These are phyloP conservation scores for Pholiota microspora DNA, from an alignment of 768 basidiomycete species.

Conservation along the genomic window DNA sequence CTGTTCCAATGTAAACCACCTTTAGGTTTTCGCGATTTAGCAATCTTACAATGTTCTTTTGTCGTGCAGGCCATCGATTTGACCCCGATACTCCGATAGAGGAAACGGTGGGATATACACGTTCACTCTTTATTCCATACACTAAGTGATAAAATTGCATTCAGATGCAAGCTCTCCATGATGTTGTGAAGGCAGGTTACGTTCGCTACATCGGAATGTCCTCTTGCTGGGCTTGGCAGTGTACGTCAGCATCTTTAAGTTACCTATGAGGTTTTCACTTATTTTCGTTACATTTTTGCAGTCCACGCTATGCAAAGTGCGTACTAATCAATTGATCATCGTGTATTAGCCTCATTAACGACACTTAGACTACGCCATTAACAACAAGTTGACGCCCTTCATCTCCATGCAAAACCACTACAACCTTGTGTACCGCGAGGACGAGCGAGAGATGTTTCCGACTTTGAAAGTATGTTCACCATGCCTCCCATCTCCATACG, in stretches of 20 bases:
- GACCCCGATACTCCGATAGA: slow-evolving; percentile 57
- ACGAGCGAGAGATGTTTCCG: slow-evolving; percentile 66
- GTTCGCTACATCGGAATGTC: slow-evolving; percentile 42
- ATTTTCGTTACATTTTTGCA: slow-evolving; percentile 16
- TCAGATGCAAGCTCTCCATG: slow-evolving; percentile 70
- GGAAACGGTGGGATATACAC: slow-evolving; percentile 36
- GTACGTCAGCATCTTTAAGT: slow-evolving; percentile 25
- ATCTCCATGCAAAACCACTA: slow-evolving; percentile 74
- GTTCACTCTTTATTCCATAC: neutral
- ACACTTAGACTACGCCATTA: slow-evolving; percentile 56
- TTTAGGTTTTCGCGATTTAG: too few species aligned
- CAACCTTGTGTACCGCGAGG: slow-evolving; percentile 60
- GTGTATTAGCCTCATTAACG: neutral
- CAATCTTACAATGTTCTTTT: too few species aligned
- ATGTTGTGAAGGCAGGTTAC: slow-evolving; percentile 62
- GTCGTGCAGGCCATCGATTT: slow-evolving; percentile 46
- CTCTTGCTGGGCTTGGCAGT: slow-evolving; percentile 57
- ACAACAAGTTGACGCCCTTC: slow-evolving; percentile 57
- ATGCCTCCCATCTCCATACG: neutral
- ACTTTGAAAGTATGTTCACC: slow-evolving; percentile 41
- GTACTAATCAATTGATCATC: neutral
- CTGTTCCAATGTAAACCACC: slow-evolving; percentile 57
- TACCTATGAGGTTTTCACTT: neutral
- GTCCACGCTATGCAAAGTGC: slow-evolving; percentile 58
- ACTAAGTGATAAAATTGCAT: neutral